Conservation (phyloP, 1,139 yeast species). For the Blastobotrys aristatus region DNA sequence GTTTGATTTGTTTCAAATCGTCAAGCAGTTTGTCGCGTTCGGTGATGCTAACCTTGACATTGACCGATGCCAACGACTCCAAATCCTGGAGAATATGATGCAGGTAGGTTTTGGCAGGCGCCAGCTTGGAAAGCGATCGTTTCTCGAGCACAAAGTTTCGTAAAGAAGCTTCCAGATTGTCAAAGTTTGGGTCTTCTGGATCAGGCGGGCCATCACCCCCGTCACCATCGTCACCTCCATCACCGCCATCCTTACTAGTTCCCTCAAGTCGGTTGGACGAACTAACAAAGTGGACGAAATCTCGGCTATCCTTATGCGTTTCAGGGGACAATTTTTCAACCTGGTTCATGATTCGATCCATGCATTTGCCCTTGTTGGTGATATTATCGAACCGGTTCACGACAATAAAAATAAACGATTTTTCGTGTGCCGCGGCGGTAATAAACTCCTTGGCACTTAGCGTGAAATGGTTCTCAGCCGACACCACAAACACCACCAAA, state of each 20-base stretch:
- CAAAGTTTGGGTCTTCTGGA: constrained; percentile 46
- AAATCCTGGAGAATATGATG: constrained; percentile 66
- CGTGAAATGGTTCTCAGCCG: constrained; percentile 94
- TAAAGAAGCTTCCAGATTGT: constrained; percentile 74
- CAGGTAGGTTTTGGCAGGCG: constrained; percentile 87
- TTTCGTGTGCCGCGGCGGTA: constrained; percentile 85
- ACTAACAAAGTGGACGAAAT: constrained; percentile 92
- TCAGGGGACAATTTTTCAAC: constrained; percentile 87
- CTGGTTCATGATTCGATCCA: constrained; percentile 71
- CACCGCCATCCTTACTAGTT: constrained; percentile 37
- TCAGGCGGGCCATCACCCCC: constrained; percentile 30
- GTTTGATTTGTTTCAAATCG: constrained; percentile 39
- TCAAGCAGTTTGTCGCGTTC: constrained; percentile 44
- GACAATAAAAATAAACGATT: constrained; percentile 86
- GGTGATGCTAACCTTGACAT: constrained; percentile 47
- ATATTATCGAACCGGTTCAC: constrained; percentile 89
- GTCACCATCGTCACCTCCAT: constrained; percentile 39
- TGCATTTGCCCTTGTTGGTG: constrained; percentile 72
- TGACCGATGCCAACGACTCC: constrained; percentile 52
- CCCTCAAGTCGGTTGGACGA: constrained; percentile 42
- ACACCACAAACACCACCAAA: constrained; percentile 90
- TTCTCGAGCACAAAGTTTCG: constrained; percentile 85
- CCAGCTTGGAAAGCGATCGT: constrained; percentile 78
- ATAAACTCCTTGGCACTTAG: constrained; percentile 92
- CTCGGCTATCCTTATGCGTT: constrained; percentile 77